Evolutionary conservation across 257 asterid species (phyloP).

Genomic region (Solanum piurae): DNA sequence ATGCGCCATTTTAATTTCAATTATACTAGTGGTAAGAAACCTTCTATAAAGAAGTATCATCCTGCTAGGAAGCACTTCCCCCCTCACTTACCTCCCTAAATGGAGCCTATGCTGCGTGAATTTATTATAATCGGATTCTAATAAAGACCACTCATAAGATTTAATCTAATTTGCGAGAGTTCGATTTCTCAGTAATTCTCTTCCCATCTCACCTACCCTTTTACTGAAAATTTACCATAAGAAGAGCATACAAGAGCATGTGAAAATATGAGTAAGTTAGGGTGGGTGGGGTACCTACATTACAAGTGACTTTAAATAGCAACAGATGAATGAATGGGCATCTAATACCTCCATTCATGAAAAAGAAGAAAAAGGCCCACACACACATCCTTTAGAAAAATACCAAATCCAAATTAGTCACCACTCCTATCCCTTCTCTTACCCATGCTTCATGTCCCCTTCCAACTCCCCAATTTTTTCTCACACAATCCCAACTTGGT

Average conservation of each 20-base stretch:
- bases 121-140: background rate
- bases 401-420: constrained; percentile 4
- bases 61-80: background rate
- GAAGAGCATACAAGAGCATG: background rate
- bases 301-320: background rate
- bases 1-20: background rate
- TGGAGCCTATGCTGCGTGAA: background rate
- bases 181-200: background rate
- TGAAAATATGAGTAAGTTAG: background rate
- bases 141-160: no score
- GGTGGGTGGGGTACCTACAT: background rate
- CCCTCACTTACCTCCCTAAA: background rate
- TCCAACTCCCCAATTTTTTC: background rate
- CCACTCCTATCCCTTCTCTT: constrained; percentile 3
- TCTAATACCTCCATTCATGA: background rate
- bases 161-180: background rate
- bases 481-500: background rate
- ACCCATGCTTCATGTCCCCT: background rate
- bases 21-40: background rate
- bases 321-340: background rate
- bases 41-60: background rate
- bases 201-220: background rate
- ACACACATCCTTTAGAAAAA: background rate
- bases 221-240: background rate
- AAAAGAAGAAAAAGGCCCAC: background rate